Evolutionary conservation across 495 filamentous ascomycete genomes (phyloP), one percentile per base, ranked within the genome.

Genomic region (Baudoinia panamericana): DNA sequence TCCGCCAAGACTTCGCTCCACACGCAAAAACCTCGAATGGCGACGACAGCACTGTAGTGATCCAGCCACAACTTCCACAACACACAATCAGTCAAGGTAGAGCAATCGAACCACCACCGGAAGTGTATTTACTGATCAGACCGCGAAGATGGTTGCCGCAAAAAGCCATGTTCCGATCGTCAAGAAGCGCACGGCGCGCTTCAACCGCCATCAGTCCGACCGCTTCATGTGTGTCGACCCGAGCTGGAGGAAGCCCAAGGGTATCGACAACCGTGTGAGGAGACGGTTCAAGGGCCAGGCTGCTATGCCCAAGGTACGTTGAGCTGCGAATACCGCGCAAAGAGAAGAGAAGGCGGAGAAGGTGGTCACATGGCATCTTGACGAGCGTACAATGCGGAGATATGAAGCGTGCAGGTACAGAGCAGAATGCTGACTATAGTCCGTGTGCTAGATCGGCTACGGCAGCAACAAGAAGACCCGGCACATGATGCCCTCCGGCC

Each of bases 111-210:
- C 28, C 4, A 26, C 15, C 15, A 6, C 18, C n/a, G 36, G 9
- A 18, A 38, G 1, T 20, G 4, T 5, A 11, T 12, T 10, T 34
- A 35, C 46, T 49, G 21, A 51, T n/a, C 49, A 54, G 21, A 10
- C 12, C 18, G 20, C 36, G 29, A 45, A 96, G 85, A 96, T 97
- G 90, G 84, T 83, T 71, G 72, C 85, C 73, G 84, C 88, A 65
- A 94, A 92, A 82, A 88, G 90, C 72, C 88, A 95, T 70, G 74
- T 97, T 62, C 83, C 85, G 60, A 96, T 97, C 73, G 81, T 97
- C 56, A 97, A 97, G 81, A 97, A 97, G 83, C 83, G 83, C 71
- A 86, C 81, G 55, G 84, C 81, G 74, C 70, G 67, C 65, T 94
- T 93, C 76, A 78, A 74, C 67, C 85, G 90, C 59, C 90, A 96